Evolutionary conservation across 805 yeast species (phyloP), one percentile per base, ranked within the genome.

Genomic region (Teunomyces aglyptinius): DNA sequence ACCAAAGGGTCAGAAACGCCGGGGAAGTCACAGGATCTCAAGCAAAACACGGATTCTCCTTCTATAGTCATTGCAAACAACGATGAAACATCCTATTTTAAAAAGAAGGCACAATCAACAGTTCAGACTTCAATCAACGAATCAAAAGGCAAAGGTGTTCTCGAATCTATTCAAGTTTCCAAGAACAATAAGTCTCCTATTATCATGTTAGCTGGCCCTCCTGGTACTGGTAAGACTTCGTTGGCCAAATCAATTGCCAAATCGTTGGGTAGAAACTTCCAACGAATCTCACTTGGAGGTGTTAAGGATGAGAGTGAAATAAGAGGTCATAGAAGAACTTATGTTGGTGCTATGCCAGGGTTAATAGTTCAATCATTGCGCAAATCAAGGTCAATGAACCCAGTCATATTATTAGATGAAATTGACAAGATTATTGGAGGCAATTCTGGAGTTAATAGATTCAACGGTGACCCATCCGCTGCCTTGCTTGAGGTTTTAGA

Each of bases 321-420:
- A 46, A 76, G 96, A 51, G 97, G 96, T 1, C 97, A 89, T 63
- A 74, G 96, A 63, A 76, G 96, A 58, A 89, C 96, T 0, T 89
- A 89, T 61, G 91, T 89, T 32, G 96, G 96, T 5, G 89, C 96
- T 1, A 85, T 88, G 87, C 96, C 96, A 0, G 97, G 97, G 6
- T 70, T 86, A 39, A 70, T 89, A 22, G 77, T 87, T 26, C 91
- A 85, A 65, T 88, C 91, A 0, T 65, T 89, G 34, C 76, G 95
- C 41, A 86, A 85, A 56, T 81, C 89, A 0, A 80, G 87, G 12
- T 74, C 84, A 1, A 84, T 85, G 85, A 87, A 87, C 56, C 96
- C 96, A 0, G 87, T 89, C 15, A 83, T 89, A 47, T 70, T 89
- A 43, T 68, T 89, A 42, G 96, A 89, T 65, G 96, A 89, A 62